Conservation (phyloP, 371 early-diverging fungal genomes). For the Mortierella sp. region DNA sequence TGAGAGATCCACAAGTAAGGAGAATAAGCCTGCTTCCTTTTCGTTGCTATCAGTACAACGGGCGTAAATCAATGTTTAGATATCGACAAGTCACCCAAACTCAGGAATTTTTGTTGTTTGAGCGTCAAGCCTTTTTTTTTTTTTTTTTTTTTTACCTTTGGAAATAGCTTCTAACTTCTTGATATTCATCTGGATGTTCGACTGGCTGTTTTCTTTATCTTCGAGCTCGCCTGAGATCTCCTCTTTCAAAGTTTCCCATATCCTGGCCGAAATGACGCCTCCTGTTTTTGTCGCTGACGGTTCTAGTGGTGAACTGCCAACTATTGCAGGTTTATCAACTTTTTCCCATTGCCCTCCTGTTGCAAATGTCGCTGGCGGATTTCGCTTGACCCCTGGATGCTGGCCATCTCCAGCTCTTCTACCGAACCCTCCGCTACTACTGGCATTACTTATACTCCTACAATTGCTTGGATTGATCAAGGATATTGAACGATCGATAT, state of each 20-base stretch:
- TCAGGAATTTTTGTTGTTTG: not conserved
- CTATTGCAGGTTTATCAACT: not conserved
- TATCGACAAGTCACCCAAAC: not conserved
- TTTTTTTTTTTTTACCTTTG: slow-evolving; percentile 22
- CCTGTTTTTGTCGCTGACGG: not conserved
- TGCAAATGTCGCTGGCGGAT: slow-evolving; percentile 11
- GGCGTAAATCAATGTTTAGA: not conserved
- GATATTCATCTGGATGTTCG: slow-evolving; percentile 30
- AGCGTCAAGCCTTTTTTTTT: not conserved
- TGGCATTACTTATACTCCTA: slow-evolving; percentile 11
- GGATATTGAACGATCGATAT: not conserved
- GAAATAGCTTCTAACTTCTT: slow-evolving; percentile 49
- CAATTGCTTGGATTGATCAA: slow-evolving; percentile 3
- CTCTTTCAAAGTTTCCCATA: slow-evolving; percentile 28
- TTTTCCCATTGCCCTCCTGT: slow-evolving; percentile 16
- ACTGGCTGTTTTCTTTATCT: slow-evolving; percentile 18
- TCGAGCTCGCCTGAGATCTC: slow-evolving; percentile 3
- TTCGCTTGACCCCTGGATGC: not conserved
- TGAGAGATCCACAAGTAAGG: slow-evolving; percentile 40
- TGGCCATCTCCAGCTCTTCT: not conserved
- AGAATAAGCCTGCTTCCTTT: slow-evolving; percentile 47
- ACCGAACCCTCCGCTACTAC: not conserved
- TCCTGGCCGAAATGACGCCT: not conserved
- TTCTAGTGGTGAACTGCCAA: not conserved
- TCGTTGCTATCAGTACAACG: slow-evolving; percentile 14